phyloP scores from a whole-genome alignment of 192 early-diverging fungal species.

The Podila horticola region DNA sequence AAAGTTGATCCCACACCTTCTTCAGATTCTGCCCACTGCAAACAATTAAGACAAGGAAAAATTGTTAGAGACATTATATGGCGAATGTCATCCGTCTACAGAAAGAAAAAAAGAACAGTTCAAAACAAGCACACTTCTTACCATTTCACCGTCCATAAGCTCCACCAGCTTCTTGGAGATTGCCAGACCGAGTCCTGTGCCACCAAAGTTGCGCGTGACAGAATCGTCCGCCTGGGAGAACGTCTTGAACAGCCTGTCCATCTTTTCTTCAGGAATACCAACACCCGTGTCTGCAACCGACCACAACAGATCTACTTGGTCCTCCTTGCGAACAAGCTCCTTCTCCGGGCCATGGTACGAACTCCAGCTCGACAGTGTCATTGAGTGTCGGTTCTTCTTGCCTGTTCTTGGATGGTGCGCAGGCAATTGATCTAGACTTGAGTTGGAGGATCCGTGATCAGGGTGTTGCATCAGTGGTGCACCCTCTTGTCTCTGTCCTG shows the following conservation, averaged over 20 bases:
- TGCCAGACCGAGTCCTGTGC: slow-evolving; percentile 56
- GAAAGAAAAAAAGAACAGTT: background rate
- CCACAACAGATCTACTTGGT: slow-evolving; percentile 39
- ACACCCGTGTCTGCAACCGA: slow-evolving; percentile 53
- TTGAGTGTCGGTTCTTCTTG: slow-evolving; percentile 3
- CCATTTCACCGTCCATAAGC: slow-evolving; percentile 56
- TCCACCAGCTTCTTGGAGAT: slow-evolving; percentile 52
- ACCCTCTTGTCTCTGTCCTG: background rate
- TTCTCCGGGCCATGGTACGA: background rate
- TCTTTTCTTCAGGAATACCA: slow-evolving; percentile 49
- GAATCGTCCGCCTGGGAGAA: slow-evolving; percentile 59
- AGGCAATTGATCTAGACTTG: background rate
- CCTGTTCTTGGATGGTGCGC: background rate
- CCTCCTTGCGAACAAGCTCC: background rate
- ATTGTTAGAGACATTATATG: background rate
- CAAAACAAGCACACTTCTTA: background rate
- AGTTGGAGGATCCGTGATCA: background rate
- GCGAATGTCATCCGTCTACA: background rate
- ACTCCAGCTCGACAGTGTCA: background rate
- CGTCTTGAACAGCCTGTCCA: slow-evolving; percentile 51
- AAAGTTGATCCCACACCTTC: slow-evolving; percentile 48
- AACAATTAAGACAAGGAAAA: background rate
- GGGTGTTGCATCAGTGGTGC: background rate
- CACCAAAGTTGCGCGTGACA: slow-evolving; percentile 57
- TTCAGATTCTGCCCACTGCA: slow-evolving; percentile 46